These are phyloP conservation scores for Coniella vitis DNA, from an alignment of 2,329 filamentous ascomycete species.

Conservation along the genomic window DNA sequence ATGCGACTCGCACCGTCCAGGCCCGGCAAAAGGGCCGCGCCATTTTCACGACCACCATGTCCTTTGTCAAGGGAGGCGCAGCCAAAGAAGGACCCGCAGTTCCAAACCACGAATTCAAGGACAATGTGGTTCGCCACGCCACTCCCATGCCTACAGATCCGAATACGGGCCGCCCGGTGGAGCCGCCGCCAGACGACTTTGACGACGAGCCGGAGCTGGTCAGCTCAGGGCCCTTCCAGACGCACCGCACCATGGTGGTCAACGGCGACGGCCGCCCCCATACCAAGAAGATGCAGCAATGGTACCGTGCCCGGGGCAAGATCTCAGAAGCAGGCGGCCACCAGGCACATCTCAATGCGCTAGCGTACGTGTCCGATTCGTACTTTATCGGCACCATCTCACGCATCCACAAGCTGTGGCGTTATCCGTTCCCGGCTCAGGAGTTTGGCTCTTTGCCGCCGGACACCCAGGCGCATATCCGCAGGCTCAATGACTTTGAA, in stretches of 20 bases:
- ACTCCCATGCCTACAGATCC: constrained; percentile 45
- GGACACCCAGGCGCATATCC: constrained; percentile 31
- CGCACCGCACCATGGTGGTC: constrained; percentile 34
- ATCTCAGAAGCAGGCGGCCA: constrained; percentile 70
- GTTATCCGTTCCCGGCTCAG: constrained; percentile 53
- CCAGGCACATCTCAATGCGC: constrained; percentile 74
- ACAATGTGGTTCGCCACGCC: constrained; percentile 56
- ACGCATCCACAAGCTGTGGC: constrained; percentile 73
- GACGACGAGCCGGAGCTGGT: constrained; percentile 43
- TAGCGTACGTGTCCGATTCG: constrained; percentile 89
- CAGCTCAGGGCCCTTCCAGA: constrained; percentile 43
- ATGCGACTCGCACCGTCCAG: constrained; percentile 91
- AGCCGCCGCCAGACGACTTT: constrained; percentile 32
- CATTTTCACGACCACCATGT: constrained; percentile 94
- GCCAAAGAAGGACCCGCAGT: constrained; percentile 28
- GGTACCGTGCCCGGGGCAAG: constrained; percentile 66
- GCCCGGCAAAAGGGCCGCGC: constrained; percentile 79
- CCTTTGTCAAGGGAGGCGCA: constrained; percentile 63
- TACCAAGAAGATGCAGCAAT: constrained; percentile 62
- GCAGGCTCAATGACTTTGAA: constrained; percentile 35
- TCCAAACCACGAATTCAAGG: constrained; percentile 15
- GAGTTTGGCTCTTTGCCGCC: constrained; percentile 46
- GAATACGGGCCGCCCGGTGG: constrained; percentile 22
- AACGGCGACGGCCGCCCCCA: constrained; percentile 34
- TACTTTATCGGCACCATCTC: constrained; percentile 90